Base-by-base conservation (phyloP, 805 yeast genomes). In the Lachancea dasiensis region DNA sequence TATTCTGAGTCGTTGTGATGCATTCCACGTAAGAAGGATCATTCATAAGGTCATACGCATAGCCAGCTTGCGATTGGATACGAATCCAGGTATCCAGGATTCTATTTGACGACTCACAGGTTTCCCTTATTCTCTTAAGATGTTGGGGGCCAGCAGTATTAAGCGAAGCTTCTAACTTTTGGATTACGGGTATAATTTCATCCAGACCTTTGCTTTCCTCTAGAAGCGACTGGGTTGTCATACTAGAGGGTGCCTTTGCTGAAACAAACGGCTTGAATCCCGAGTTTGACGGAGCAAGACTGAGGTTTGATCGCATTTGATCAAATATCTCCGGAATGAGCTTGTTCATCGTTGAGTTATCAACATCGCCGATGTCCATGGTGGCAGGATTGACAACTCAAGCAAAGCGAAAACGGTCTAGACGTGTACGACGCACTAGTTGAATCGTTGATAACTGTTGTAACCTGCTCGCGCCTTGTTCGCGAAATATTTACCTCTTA, bases 31-130 rank as follows among this genome's bases (percentile, higher is more conserved):
- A 61, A 19, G 49, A 46, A 6, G 61, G 48, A 38, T 70, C 69
- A 36, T 64, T 63, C 45, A 77, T 60, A 14, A 75, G 53, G 7
- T 69, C 67, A 19, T 67, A 63, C 3, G 79, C 72, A 49, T 75
- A 73, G 24, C 72, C 70, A 16, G 81, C 73, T 49, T 79, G 83
- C 11, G 81, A 76, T 15, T 79, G 66, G 34, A 79, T 77, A 44
- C 70, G 65, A 36, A 74, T 69, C 83, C 83, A 79, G 16, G 75
- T 67, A 40, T 73, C 79, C 17, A 79, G 56, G 18, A 79, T 59
- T 18, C 63, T 62, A 38, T 73, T 67, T 0, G 79, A 69, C 21
- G 69, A 67, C 27, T 64, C 67, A 29, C 76, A 65, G 4, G 77
- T 67, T 15, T 57, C 60, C 39, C 67, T 45, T 23, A 61, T 64